Evolutionary conservation across 2,329 filamentous ascomycete genomes (phyloP).

Genomic region (Diaporthe longicolla): DNA sequence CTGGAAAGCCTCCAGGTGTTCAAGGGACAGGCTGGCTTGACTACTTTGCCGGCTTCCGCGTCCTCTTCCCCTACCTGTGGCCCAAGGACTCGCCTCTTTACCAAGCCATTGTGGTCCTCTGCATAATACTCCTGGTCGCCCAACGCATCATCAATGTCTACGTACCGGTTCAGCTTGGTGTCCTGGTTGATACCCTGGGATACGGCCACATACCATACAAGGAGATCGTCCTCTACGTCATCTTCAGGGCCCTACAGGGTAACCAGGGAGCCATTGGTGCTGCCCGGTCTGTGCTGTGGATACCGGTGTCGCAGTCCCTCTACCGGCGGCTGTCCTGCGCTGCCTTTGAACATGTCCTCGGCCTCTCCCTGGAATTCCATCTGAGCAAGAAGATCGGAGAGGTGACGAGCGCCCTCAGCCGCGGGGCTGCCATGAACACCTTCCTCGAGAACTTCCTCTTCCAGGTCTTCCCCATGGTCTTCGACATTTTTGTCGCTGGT

Average conservation of each 20-base stretch:
- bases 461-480: slow-evolving; percentile 64
- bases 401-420: slow-evolving; percentile 63
- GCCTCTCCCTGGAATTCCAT: slow-evolving; percentile 65
- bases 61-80: slow-evolving; percentile 62
- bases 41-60: slow-evolving; percentile 60
- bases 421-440: slow-evolving; percentile 63
- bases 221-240: slow-evolving; percentile 59
- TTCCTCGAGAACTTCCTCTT: slow-evolving; percentile 65
- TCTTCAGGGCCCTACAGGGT: slow-evolving; percentile 61
- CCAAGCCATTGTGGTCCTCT: slow-evolving; percentile 58
- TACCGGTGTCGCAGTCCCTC: slow-evolving; percentile 60
- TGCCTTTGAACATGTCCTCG: slow-evolving; percentile 63
- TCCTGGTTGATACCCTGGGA: slow-evolving; percentile 57
- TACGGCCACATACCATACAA: slow-evolving; percentile 58
- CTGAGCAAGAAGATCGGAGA: slow-evolving; percentile 66
- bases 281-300: slow-evolving; percentile 61
- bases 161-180: slow-evolving; percentile 59
- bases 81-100: slow-evolving; percentile 58
- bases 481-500: slow-evolving; percentile 65
- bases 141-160: slow-evolving; percentile 61
- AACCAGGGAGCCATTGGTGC: slow-evolving; percentile 61
- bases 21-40: slow-evolving; percentile 60
- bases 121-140: slow-evolving; percentile 56
- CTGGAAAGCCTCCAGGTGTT: slow-evolving; percentile 46
- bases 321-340: slow-evolving; percentile 60